Evolutionary conservation across 148 eudicot species (phyloP).

Genomic region (Cornus suecica): DNA sequence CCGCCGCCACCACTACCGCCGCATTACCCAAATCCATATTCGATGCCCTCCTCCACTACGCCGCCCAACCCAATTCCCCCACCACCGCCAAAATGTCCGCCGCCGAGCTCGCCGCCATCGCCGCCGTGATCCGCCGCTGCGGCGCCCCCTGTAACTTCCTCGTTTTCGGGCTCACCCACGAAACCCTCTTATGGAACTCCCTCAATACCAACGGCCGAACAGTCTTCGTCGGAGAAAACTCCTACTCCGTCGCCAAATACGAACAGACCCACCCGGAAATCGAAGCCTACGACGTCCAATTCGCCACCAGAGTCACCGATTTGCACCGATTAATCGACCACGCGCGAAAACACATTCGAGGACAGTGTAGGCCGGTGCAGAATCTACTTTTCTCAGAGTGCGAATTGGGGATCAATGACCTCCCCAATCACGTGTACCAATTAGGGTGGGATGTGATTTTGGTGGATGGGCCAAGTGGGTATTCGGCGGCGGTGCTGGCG

Average conservation of each 20-base stretch:
- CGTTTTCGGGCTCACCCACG: slow-evolving; percentile 70
- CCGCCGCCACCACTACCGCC: slow-evolving; percentile 11
- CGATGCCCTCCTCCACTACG: slow-evolving; percentile 62
- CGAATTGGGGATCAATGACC: slow-evolving; percentile 53
- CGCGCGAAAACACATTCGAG: slow-evolving; percentile 20
- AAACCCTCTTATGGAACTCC: slow-evolving; percentile 60
- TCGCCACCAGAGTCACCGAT: slow-evolving; percentile 41
- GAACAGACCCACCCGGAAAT: slow-evolving; percentile 39
- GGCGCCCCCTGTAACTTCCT: slow-evolving; percentile 42
- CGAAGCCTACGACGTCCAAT: slow-evolving; percentile 68
- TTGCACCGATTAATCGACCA: slow-evolving; percentile 26
- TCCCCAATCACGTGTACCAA: slow-evolving; percentile 61
- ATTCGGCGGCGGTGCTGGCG: slow-evolving; percentile 42
- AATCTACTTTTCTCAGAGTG: slow-evolving; percentile 69
- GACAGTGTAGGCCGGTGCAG: slow-evolving; percentile 55
- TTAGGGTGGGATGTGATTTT: slow-evolving; percentile 61
- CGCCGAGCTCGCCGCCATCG: slow-evolving; percentile 38
- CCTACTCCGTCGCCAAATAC: slow-evolving; percentile 27
- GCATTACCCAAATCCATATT: slow-evolving; percentile 22
- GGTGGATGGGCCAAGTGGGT: slow-evolving; percentile 68
- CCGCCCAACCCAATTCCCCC: slow-evolving; percentile 32
- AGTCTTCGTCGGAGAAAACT: slow-evolving; percentile 54
- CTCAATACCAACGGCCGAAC: slow-evolving; percentile 59
- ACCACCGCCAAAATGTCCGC: slow-evolving; percentile 29
- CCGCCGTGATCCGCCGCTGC: slow-evolving; percentile 38